phyloP scores from a whole-genome alignment of 176 grass and related monocot species.

The Stipa capillata region DNA sequence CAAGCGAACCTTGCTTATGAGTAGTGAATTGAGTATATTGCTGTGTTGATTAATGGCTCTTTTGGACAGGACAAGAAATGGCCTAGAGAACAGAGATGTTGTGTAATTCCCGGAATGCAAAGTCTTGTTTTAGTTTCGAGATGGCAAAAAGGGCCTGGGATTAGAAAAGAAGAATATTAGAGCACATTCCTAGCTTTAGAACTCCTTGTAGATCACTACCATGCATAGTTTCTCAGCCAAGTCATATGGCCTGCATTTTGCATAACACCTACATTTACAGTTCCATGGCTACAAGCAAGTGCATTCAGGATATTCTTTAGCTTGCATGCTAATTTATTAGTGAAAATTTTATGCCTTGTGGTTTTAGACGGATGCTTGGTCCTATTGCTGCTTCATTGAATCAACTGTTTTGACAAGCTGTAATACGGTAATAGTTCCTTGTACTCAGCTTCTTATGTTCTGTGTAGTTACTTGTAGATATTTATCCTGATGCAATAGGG shows the following conservation, averaged over 20 bases:
- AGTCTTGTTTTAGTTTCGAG: neutral
- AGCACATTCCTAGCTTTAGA: neutral
- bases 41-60: neutral
- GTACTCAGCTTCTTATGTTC: neutral
- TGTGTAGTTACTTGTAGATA: too few relatives aligned
- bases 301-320: too few relatives aligned
- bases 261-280: too few relatives aligned
- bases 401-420: neutral
- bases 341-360: too few relatives aligned
- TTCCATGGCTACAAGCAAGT: neutral
- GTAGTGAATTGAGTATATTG: neutral
- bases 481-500: neutral
- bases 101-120: neutral
- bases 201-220: neutral
- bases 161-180: neutral
- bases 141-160: neutral
- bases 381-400: too few relatives aligned
- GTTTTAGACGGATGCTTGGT: too few relatives aligned
- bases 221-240: neutral
- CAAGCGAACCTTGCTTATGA: neutral
- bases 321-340: too few relatives aligned
- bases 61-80: neutral
- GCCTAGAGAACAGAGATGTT: neutral
- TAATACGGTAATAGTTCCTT: neutral
- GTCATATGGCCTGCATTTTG: neutral